phyloP scores from a whole-genome alignment of 257 asterid species.

The Ophiorrhiza pumila region DNA sequence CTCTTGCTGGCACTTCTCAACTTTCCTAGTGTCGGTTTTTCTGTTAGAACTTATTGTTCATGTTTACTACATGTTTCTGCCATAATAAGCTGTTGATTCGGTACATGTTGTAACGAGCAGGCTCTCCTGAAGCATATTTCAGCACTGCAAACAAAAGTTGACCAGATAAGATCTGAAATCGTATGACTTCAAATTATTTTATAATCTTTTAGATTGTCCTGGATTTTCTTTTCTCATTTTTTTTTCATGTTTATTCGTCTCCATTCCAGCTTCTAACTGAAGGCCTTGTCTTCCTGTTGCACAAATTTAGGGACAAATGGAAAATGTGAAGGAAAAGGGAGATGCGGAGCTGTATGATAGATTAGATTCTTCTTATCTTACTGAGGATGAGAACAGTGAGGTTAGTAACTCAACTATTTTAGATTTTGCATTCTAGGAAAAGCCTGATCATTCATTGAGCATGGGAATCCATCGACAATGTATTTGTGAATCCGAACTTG shows the following conservation, averaged over 20 bases:
- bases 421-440: neutral
- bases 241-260: neutral
- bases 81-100: constrained; percentile 5
- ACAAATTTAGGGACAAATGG: constrained; percentile 65
- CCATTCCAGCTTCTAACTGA: neutral
- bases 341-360: constrained; percentile 62
- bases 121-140: constrained; percentile 68
- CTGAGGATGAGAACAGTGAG: constrained; percentile 85
- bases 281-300: neutral
- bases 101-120: constrained; percentile 31
- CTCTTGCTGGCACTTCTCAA: neutral
- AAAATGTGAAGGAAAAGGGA: constrained; percentile 48
- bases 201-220: constrained; percentile 10
- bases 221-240: neutral
- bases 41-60: constrained; percentile 1
- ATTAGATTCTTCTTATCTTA: constrained; percentile 59
- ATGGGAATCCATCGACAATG: neutral
- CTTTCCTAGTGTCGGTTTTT: neutral
- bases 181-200: constrained; percentile 39
- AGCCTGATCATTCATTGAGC: neutral
- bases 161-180: constrained; percentile 59
- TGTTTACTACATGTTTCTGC: neutral
- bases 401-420: constrained; percentile 29
- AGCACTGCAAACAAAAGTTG: constrained; percentile 51
- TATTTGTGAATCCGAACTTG: neutral